phyloP scores from a whole-genome alignment of 2,329 filamentous ascomycete genomes.

The Fusarium sterilihyphosum region DNA sequence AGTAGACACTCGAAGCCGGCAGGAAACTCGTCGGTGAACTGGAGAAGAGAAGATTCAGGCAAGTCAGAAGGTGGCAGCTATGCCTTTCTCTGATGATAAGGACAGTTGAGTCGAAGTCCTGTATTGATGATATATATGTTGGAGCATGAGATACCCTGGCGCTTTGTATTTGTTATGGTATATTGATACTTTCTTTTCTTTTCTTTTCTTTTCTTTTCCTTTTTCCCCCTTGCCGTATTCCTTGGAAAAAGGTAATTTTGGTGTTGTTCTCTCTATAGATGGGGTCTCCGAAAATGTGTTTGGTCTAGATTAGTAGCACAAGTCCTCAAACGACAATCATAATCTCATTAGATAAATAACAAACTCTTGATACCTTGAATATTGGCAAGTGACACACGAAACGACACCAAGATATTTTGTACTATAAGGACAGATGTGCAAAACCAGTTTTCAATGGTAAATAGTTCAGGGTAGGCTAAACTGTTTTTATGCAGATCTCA shows the following conservation, averaged over 20 bases:
- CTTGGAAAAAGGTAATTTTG: background rate
- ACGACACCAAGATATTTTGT: too few relatives aligned
- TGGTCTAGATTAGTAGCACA: background rate
- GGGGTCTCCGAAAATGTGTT: background rate
- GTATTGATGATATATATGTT: background rate
- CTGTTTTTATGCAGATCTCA: background rate
- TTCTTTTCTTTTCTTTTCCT: background rate
- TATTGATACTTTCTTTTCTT: background rate
- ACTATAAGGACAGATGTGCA: background rate
- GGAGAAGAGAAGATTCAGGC: slow-evolving; percentile 33
- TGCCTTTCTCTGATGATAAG: slow-evolving; percentile 36
- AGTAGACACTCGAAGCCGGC: slow-evolving; percentile 21
- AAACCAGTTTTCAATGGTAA: background rate
- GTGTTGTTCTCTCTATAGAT: background rate
- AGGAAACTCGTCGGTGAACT: slow-evolving; percentile 19
- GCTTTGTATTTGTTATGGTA: background rate
- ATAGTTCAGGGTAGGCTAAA: background rate
- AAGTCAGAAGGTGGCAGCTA: slow-evolving; percentile 39
- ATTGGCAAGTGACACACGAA: background rate
- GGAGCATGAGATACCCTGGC: slow-evolving; percentile 24
- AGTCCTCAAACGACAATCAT: background rate
- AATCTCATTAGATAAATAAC: background rate
- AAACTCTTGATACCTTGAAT: background rate
- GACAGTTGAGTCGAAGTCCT: background rate
- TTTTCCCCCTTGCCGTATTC: background rate